Conservation (phyloP, 495 filamentous ascomycete species). For the Friedmanniomyces simplex region DNA sequence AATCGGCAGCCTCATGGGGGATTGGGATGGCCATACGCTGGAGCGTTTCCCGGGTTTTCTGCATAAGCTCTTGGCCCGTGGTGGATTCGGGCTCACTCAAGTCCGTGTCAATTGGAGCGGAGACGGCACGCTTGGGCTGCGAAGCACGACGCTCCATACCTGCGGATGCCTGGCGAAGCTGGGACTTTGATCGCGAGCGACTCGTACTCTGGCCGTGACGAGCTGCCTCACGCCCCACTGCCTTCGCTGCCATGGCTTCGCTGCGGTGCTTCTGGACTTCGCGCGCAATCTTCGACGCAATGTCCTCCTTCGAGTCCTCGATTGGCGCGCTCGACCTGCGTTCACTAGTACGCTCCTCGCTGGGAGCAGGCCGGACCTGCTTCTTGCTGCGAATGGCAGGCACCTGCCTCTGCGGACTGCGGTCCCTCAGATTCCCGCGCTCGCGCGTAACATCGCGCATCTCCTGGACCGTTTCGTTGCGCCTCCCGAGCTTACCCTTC, state of each 20-base stretch:
- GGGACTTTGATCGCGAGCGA: neutral
- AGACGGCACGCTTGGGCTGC: neutral
- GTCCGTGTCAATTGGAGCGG: neutral
- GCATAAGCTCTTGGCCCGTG: conserved; percentile 13
- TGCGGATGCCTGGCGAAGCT: neutral
- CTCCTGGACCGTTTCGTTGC: neutral
- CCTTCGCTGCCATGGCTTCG: conserved; percentile 1
- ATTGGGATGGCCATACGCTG: conserved; percentile 1
- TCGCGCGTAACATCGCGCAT: neutral
- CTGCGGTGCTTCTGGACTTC: conserved; percentile 5
- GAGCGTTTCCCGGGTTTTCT: conserved; percentile 1
- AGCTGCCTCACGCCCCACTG: neutral
- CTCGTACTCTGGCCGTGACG: neutral
- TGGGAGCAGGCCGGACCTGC: neutral
- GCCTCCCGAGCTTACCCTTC: neutral
- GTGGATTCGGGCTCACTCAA: conserved; percentile 25
- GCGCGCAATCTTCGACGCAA: conserved; percentile 3
- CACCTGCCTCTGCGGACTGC: neutral
- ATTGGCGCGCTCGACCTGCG: neutral
- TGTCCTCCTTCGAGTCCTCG: neutral
- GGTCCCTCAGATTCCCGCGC: neutral
- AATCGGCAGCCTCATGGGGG: neutral
- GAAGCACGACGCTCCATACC: neutral
- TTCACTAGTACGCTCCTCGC: neutral
- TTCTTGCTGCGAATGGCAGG: neutral